phyloP scores from a whole-genome alignment of 192 early-diverging fungal species.

The Coemansia biformis region DNA sequence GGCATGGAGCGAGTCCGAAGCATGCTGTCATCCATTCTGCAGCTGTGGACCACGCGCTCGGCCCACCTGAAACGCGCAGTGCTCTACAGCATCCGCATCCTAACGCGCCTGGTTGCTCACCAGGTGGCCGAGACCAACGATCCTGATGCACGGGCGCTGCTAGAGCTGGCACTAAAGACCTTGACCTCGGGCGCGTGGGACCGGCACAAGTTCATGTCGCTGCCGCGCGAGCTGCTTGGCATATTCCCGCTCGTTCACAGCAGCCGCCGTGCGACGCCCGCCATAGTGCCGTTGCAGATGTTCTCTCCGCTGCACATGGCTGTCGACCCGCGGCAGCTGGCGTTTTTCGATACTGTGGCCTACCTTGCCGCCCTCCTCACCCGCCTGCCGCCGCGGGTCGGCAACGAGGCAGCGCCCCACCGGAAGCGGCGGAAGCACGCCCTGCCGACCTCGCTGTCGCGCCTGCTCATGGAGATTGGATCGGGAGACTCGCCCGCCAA shows the following conservation, averaged over 20 bases:
- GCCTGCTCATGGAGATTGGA: conserved; percentile 20
- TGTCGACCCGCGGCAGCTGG: conserved; percentile 20
- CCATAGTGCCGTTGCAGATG: conserved; percentile 3
- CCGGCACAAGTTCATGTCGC: conserved; percentile 31
- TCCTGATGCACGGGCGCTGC: conserved; percentile 6
- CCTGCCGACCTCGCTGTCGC: conserved; percentile 26
- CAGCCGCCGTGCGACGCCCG: background rate
- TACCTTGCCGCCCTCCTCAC: conserved; percentile 20
- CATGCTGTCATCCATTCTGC: conserved; percentile 22
- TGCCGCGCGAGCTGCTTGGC: conserved; percentile 33
- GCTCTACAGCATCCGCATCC: conserved; percentile 31
- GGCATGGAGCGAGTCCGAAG: conserved; percentile 7
- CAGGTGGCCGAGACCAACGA: conserved; percentile 3
- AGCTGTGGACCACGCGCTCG: conserved; percentile 41
- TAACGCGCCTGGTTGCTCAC: conserved; percentile 18
- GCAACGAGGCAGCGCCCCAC: conserved; percentile 1
- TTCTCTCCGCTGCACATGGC: conserved; percentile 10
- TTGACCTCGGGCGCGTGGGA: conserved; percentile 39
- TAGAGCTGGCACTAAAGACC: conserved; percentile 31
- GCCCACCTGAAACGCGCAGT: conserved; percentile 14
- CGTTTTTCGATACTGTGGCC: conserved; percentile 40
- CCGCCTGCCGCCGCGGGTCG: background rate
- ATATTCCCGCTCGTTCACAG: conserved; percentile 19
- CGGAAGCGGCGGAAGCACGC: conserved; percentile 13
- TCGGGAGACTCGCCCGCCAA: conserved; percentile 16